These are phyloP conservation scores for Chaetomiaceae sp. DNA, from an alignment of 2,329 filamentous ascomycete species.

Conservation along the genomic window DNA sequence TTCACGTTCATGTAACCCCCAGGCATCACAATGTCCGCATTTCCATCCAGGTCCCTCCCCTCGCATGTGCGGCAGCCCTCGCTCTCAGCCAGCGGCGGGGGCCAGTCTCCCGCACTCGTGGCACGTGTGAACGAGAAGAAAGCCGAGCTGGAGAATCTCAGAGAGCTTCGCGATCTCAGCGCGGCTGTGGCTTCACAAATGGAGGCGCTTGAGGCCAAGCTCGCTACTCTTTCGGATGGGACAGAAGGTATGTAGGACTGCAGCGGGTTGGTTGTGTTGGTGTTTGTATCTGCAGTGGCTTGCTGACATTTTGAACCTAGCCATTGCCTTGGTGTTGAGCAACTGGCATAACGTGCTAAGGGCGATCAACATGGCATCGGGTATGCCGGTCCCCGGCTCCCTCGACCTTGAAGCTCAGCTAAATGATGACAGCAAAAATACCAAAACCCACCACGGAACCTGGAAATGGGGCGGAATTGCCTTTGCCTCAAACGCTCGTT, in stretches of 20 bases:
- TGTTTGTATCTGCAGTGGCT: too few species aligned
- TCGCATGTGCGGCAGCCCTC: slow-evolving; percentile 63
- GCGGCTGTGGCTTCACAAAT: slow-evolving; percentile 74
- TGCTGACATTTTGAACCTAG: slow-evolving; percentile 35
- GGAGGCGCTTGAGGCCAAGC: slow-evolving; percentile 72
- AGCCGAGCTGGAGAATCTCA: slow-evolving; percentile 71
- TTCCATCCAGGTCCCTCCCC: slow-evolving; percentile 51
- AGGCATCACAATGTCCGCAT: slow-evolving; percentile 45
- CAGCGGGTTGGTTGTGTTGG: not conserved
- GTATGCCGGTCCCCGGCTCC: slow-evolving; percentile 41
- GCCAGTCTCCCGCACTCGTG: slow-evolving; percentile 64
- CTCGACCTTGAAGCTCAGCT: slow-evolving; percentile 3
- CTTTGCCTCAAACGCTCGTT: slow-evolving; percentile 73
- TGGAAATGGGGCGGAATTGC: slow-evolving; percentile 29
- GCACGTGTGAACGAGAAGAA: slow-evolving; percentile 82
- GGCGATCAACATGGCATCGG: slow-evolving; percentile 80
- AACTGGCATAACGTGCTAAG: slow-evolving; percentile 86
- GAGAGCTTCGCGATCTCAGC: slow-evolving; percentile 71
- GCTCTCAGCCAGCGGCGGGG: slow-evolving; percentile 40
- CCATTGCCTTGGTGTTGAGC: slow-evolving; percentile 74
- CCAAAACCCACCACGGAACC: slow-evolving; percentile 49
- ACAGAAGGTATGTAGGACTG: slow-evolving; percentile 58
- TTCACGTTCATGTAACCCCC: not conserved
- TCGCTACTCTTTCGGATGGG: slow-evolving; percentile 70
- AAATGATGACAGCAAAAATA: slow-evolving; percentile 55